phyloP scores from a whole-genome alignment of 495 filamentous ascomycete species.

The Apodospora peruviana region DNA sequence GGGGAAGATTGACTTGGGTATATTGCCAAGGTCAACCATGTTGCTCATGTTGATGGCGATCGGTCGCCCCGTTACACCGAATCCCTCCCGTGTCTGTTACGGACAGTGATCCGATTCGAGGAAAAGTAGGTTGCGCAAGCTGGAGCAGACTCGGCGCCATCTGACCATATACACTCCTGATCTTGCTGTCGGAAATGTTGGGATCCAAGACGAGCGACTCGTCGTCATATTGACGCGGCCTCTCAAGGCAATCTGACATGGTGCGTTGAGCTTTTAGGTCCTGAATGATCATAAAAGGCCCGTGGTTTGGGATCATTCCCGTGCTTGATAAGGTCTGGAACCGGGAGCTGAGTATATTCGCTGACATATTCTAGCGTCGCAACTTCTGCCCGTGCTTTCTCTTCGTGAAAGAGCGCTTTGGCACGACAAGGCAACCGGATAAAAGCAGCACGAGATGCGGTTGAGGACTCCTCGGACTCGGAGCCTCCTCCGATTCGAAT shows the following conservation, averaged over 20 bases:
- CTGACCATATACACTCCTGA: constrained; percentile 21
- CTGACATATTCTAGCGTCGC: constrained; percentile 25
- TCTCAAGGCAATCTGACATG: constrained; percentile 19
- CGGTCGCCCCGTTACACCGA: constrained; percentile 6
- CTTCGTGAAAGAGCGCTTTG: constrained; percentile 20
- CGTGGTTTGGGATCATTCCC: constrained; percentile 21
- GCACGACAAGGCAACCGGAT: constrained; percentile 10
- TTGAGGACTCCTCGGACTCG: too few relatives aligned
- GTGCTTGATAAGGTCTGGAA: constrained; percentile 22
- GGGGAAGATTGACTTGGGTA: constrained; percentile 8
- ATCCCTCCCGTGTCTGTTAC: constrained; percentile 2
- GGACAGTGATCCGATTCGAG: constrained; percentile 26
- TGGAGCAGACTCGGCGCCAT: constrained; percentile 26
- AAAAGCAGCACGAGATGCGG: constrained; percentile 2
- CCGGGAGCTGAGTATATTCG: constrained; percentile 25
- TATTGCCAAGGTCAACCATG: constrained; percentile 7
- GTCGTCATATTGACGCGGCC: constrained; percentile 12
- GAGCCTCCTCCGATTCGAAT: constrained; percentile 5
- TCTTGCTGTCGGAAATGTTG: constrained; percentile 18
- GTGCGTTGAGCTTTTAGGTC: constrained; percentile 22
- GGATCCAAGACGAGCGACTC: constrained; percentile 23
- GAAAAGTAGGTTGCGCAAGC: constrained; percentile 18
- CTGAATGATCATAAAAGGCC: constrained; percentile 38
- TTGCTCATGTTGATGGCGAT: constrained; percentile 17
- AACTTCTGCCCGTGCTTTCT: constrained; percentile 30